Evolutionary conservation across 2,329 filamentous ascomycete genomes (phyloP), one percentile per base, ranked within the genome.

Genomic region (Emmonsiellopsis sp.): DNA sequence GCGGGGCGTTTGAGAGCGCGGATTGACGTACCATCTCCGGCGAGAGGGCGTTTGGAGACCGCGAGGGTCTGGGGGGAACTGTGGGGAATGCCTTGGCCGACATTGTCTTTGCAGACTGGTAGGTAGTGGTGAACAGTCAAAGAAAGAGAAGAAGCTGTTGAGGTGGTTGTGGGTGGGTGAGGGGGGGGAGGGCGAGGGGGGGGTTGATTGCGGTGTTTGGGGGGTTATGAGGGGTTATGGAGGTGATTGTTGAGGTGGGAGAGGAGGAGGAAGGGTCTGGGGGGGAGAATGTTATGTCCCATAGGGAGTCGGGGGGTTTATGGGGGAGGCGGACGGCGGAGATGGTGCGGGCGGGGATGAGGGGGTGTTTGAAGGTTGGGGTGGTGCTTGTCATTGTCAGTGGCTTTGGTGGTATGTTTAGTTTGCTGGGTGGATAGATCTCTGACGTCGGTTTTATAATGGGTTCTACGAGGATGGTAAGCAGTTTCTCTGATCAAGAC

Each of bases 41-140:
- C 17, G 66, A 57, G 53, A 69, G 62, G 42, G 72, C 42, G 39
- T 52, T 37, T 3, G 75, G 71, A 47, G 72, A 73, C 63, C 81
- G 78, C 60, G 76, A 68, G 51, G 84, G 84, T 57, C 83, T 81
- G 59, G 83, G 82, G 57, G 84, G 84, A 60, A 87, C 74, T 60
- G 71, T 72, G 42, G 84, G 79, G 54, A 75, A 74, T 61, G 80
- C 5, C 11, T 46, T 52, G 5, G 50, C 14, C 3, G 50, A 46
- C 50, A 52, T 52, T 36, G 9, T 40, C 13, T 31, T 36, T 33
- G 14, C n/a, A 10, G 17, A 58, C 62, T 71, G 68, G 56, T 68
- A 65, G 52, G 71, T 65, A 71, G 73, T 74, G 58, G 55, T 63
- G 54, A 57, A 55, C 54, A 60, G 49, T 48, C n/a, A 48, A 40